Base-by-base conservation (phyloP, 164 flowering plant genomes). In the Macadamia integrifolia region DNA sequence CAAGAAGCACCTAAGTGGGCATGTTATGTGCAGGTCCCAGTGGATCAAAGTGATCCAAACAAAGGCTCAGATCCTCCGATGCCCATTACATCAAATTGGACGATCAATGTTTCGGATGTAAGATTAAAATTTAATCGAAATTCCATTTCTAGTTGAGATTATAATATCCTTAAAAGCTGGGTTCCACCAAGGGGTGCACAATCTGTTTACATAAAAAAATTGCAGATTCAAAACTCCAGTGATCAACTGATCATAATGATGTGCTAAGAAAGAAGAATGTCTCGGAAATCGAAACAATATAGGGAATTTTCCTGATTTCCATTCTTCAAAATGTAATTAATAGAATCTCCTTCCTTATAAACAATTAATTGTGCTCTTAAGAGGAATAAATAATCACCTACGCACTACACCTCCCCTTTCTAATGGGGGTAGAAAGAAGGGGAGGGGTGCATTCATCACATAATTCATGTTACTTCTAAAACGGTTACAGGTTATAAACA, bases 51-150 rank as follows among this genome's bases (percentile, higher is more conserved):
- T 57, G 75, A 74, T 72, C 75, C 63, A 49, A 69, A 40, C 50
- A 60, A 23, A 50, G 82, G 65, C 69, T 72, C 61, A 57, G 69
- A 70, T 35, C 61, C 74, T 53, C 77, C 56, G 60, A 46, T 74
- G 23, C 64, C 72, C 15, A 35, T 10, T 60, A 42, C 82, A 66
- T 44, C 84, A 42, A 80, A 75, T 69, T 84, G 84, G 86, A 81
- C 83, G 40, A 82, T 78, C 42, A 66, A 78, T 76, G 85, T 84
- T 66, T 82, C 87, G 69, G 84, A 86, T 75, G 86, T 86, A 76
- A 84, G 87, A 61, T 67, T 62, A 58, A 64, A 8, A 58, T 12
- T 5, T 63, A 57, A 18, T 31, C 57, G 44, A 9, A 49, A 42
- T 32, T 65, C 56, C 13, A 12, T 65, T 59, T 59, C 30, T 62